Percentiles rank a stretch among this genome's conserved stretches.
These are phyloP conservation scores for Striga asiatica DNA, from an alignment of 257 asterid species.

Conservation along the genomic window DNA sequence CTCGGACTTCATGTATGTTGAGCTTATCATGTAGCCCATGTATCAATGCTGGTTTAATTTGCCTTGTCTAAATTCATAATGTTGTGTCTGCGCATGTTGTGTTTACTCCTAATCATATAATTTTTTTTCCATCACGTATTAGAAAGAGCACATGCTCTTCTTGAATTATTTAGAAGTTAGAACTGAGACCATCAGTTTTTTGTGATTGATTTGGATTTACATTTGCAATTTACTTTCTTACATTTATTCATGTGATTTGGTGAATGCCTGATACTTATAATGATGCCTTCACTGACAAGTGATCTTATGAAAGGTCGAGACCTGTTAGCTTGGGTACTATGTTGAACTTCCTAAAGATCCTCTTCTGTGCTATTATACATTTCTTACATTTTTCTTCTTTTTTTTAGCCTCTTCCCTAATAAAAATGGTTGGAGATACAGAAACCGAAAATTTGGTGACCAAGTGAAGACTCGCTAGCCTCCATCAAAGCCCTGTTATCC, in stretches of 20 bases:
- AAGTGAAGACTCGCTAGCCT: background rate
- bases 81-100: background rate
- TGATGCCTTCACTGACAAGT: constrained; percentile 18
- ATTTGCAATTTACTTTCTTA: background rate
- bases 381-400: background rate
- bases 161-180: background rate
- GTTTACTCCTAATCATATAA: background rate
- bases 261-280: background rate
- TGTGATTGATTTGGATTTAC: background rate
- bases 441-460: constrained; percentile 4
- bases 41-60: background rate
- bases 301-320: constrained; percentile 13
- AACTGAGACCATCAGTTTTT: background rate
- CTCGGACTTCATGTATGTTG: no score
- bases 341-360: background rate
- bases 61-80: background rate
- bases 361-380: background rate
- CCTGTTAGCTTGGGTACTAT: constrained; percentile 10
- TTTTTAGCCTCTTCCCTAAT: background rate
- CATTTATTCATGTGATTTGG: background rate
- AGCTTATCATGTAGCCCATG: no score
- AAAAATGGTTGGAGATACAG: constrained; percentile 3
- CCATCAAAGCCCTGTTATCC: background rate
- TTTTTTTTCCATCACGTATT: background rate
- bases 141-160: background rate